These are phyloP conservation scores for Aspergillus brasiliensis DNA, from an alignment of 2,329 filamentous ascomycete genomes.

Conservation along the genomic window DNA sequence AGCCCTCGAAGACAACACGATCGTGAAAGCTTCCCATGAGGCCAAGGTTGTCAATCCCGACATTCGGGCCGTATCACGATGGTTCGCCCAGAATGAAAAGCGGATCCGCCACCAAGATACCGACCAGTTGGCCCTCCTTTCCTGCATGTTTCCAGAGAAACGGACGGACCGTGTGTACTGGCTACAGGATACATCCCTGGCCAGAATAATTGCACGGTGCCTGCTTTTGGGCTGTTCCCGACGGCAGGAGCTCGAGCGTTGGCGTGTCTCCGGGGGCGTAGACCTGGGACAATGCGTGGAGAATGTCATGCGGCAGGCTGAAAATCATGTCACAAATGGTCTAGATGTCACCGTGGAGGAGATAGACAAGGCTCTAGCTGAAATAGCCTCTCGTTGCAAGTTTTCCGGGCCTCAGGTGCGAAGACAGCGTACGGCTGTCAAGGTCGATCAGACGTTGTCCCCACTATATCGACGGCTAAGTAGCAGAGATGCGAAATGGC, in stretches of 20 bases:
- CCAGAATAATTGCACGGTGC: conserved; percentile 67
- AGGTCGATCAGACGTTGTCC: conserved; percentile 54
- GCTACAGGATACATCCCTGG: conserved; percentile 63
- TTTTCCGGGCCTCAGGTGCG: conserved; percentile 70
- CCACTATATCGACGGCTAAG: conserved; percentile 62
- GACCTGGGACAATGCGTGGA: conserved; percentile 76
- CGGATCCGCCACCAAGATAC: conserved; percentile 60
- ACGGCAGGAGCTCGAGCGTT: conserved; percentile 63
- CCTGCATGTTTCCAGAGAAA: conserved; percentile 73
- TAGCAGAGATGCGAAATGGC: conserved; percentile 80
- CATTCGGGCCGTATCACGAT: conserved; percentile 58
- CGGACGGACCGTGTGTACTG: conserved; percentile 77
- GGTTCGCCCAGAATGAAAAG: conserved; percentile 68
- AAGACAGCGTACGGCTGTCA: conserved; percentile 37
- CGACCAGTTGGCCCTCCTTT: conserved; percentile 67
- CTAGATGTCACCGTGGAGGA: conserved; percentile 67
- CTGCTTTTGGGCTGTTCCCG: conserved; percentile 67
- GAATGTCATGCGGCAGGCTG: conserved; percentile 63
- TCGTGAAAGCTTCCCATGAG: conserved; percentile 35
- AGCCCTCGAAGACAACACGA: conserved; percentile 58
- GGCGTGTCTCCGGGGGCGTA: conserved; percentile 59
- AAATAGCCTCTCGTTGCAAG: conserved; percentile 66
- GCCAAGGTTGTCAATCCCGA: conserved; percentile 33
- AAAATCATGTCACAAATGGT: conserved; percentile 40
- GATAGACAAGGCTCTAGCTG: conserved; percentile 67